Percentiles rank a stretch among this genome's conserved stretches.
Evolutionary conservation across 768 basidiomycete genomes (phyloP).

Genomic region (Epithele typhae): DNA sequence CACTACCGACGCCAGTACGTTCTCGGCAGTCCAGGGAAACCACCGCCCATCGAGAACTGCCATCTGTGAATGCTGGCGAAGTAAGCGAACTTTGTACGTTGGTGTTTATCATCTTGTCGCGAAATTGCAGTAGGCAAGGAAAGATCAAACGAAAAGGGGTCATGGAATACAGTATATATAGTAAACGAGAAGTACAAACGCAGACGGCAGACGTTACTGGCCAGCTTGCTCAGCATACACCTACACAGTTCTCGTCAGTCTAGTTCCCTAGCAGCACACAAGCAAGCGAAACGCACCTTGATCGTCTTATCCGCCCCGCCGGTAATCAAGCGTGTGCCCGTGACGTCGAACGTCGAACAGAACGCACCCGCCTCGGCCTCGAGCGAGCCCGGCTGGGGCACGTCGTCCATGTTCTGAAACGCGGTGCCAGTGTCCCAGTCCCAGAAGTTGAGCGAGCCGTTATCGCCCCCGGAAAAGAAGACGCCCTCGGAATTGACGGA

Average conservation of each 20-base stretch:
- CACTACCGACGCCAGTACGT: too few relatives aligned
- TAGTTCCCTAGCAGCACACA: background rate
- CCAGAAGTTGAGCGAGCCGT: constrained; percentile 89
- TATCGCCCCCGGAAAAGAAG: constrained; percentile 95
- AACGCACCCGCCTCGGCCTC: constrained; percentile 97
- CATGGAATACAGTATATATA: constrained; percentile 12
- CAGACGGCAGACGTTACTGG: constrained; percentile 21
- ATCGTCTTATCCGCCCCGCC: constrained; percentile 99
- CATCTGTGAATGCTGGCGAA: too few relatives aligned
- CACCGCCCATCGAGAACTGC: too few relatives aligned
- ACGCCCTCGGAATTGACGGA: constrained; percentile 95
- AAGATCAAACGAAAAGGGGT: too few relatives aligned
- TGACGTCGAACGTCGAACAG: constrained; percentile 95
- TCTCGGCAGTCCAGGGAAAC: too few relatives aligned
- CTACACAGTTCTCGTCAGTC: constrained; percentile 25
- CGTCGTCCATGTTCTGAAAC: constrained; percentile 91
- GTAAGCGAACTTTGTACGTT: too few relatives aligned
- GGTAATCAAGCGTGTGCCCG: constrained; percentile 90
- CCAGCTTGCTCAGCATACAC: constrained; percentile 72
- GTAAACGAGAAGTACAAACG: constrained; percentile 5
- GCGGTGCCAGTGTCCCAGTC: constrained; percentile 93
- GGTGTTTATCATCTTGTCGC: too few relatives aligned
- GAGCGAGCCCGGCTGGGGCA: constrained; percentile 95
- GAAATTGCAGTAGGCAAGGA: too few relatives aligned
- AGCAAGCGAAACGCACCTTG: constrained; percentile 56